Evolutionary conservation across 768 basidiomycete species (phyloP), one percentile per base, ranked within the genome.

Genomic region (Lyophyllum atratum): DNA sequence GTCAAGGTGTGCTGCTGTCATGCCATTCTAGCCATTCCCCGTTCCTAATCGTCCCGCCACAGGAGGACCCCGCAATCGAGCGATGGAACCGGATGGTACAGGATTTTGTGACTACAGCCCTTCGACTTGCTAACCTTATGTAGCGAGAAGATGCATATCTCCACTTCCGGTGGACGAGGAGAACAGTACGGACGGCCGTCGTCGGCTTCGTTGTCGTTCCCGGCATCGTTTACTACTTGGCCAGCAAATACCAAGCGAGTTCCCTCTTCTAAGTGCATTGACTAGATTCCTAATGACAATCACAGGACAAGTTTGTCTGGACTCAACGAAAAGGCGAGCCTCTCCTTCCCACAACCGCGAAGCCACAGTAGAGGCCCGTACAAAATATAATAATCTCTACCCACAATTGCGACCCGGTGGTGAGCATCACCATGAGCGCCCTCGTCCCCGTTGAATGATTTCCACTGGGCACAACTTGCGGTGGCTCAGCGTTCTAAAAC

Each of bases 121-220:
- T 31, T 48, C 12, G 51, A 7, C 34, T 54, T 33, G 43, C 56
- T 62, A 29, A 59, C 43, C 46, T 56, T 15, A 24, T 44, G 52
- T 55, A 95, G 93, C 87, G 93, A 40, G 93, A 95, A 70, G 81
- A 86, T 60, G 90, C 85, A n/a, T 92, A 93, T 72, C 77, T 88
- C 67, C 80, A 85, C 67, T 96, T 95, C 72, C 83, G 83, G 37
- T 93, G 92, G 79, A 95, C 91, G 33, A 82, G 75, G 26, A 76
- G 81, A 54, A 85, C 87, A 22, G 80, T 88, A 25, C 77, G 86
- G 64, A 82, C 80, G 5, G 76, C 85, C 43, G 58, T 92, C 21
- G 73, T 85, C 12, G 90, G 89, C 33, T 77, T 88, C 63, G 71
- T 88, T 22, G 72, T 90, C 52, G 72, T 88, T 51, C 93, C 93